phyloP scores from a whole-genome alignment of 306 rosid species.

The Rubus idaeus region DNA sequence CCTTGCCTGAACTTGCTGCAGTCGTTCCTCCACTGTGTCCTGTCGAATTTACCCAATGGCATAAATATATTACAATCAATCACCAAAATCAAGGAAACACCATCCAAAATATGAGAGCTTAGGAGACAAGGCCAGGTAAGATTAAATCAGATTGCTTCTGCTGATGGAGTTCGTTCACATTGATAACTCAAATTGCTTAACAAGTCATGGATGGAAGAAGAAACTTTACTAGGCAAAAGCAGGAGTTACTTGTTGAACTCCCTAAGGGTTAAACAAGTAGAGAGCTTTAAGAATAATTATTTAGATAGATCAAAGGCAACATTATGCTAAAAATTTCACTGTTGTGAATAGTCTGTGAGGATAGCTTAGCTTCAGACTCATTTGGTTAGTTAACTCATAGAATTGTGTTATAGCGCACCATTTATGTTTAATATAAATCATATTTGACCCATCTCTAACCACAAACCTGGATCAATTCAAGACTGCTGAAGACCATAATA shows the following conservation, averaged over 20 bases:
- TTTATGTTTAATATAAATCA: neutral
- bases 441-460: neutral
- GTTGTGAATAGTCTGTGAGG: neutral
- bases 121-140: too few relatives aligned
- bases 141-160: neutral
- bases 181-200: neutral
- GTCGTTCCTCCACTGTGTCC: slow-evolving; percentile 67
- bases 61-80: slow-evolving; percentile 1
- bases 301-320: neutral
- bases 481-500: neutral
- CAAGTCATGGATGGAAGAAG: neutral
- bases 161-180: neutral
- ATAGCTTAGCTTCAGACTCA: too few relatives aligned
- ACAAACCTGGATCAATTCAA: neutral
- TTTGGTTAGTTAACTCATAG: too few relatives aligned
- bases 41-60: slow-evolving; percentile 13
- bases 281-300: neutral
- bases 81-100: neutral
- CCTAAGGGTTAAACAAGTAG: neutral
- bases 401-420: too few relatives aligned
- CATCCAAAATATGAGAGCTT: neutral
- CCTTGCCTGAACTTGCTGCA: slow-evolving; percentile 72
- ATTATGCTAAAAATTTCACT: too few relatives aligned
- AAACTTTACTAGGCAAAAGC: neutral
- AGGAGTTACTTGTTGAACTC: neutral